Conservation (phyloP, 306 rosid genomes). For the Lathyrus tuberosus region DNA sequence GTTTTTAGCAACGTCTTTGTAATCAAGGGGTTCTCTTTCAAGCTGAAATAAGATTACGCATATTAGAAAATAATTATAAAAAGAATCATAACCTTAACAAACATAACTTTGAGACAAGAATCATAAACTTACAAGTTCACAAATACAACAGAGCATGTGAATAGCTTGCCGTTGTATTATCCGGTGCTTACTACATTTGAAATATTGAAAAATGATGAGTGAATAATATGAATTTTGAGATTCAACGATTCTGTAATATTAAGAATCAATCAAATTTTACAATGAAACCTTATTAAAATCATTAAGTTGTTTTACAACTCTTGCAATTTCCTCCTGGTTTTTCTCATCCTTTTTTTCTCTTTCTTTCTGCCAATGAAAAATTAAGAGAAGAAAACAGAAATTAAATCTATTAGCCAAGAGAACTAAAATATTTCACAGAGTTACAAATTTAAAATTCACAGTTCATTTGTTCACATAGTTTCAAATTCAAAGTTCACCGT, state of each 20-base stretch:
- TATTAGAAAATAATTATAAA: too few relatives aligned
- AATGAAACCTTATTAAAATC: slow-evolving; percentile 87
- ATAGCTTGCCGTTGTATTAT: slow-evolving; percentile 23
- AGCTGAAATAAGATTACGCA: too few relatives aligned
- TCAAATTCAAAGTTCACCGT: too few relatives aligned
- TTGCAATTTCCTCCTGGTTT: slow-evolving; percentile 89
- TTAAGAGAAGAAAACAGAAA: slow-evolving; percentile 27
- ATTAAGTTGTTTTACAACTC: slow-evolving; percentile 74
- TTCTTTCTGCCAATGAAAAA: slow-evolving; percentile 62
- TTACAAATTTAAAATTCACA: too few relatives aligned
- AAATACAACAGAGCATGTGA: slow-evolving; percentile 30
- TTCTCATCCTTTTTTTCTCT: slow-evolving; percentile 86
- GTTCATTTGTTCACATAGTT: too few relatives aligned
- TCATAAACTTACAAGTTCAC: too few relatives aligned
- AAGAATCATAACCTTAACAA: too few relatives aligned
- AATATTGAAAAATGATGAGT: neutral
- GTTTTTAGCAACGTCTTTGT: too few relatives aligned
- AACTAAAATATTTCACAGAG: slow-evolving; percentile 39
- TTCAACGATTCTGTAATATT: slow-evolving; percentile 14
- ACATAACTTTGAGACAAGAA: too few relatives aligned
- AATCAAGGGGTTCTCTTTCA: too few relatives aligned
- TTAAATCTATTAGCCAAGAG: slow-evolving; percentile 25
- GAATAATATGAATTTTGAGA: slow-evolving; percentile 12
- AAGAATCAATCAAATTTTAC: slow-evolving; percentile 33
- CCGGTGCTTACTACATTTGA: slow-evolving; percentile 4